Evolutionary conservation across 805 yeast genomes (phyloP).

Genomic region (Ogataea methanolica): DNA sequence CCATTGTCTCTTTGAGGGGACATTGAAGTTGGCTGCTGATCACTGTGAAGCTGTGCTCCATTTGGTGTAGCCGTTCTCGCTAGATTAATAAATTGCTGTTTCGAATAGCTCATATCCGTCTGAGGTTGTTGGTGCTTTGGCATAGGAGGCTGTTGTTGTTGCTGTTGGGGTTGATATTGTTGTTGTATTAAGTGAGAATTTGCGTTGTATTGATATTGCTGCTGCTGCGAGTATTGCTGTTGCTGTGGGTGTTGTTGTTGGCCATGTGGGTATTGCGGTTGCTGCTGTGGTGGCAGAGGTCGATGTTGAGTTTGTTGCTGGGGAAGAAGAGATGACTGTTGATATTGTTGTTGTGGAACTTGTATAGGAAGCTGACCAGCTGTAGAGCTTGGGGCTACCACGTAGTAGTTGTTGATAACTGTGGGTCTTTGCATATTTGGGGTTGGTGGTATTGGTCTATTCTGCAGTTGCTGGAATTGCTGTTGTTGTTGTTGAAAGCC

Average conservation of each 20-base stretch:
- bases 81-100: conserved; percentile 4
- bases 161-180: background rate
- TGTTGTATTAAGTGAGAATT: background rate
- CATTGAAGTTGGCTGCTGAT: background rate
- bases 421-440: background rate
- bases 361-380: background rate
- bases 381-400: background rate
- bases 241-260: conserved; percentile 1
- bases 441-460: conserved; percentile 1
- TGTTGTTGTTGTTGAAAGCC: conserved; percentile 4
- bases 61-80: background rate
- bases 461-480: conserved; percentile 5
- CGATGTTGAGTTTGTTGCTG: conserved; percentile 6
- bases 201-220: background rate
- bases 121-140: conserved; percentile 3
- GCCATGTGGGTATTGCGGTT: conserved; percentile 2
- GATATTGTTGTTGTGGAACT: background rate
- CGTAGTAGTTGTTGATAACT: background rate
- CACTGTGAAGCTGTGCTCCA: no score
- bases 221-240: background rate
- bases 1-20: background rate
- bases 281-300: conserved; percentile 6
- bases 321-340: background rate
- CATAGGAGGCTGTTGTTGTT: background rate
- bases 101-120: conserved; percentile 6